Percentiles rank a stretch among this genome's conserved stretches.
phyloP scores from a whole-genome alignment of 208 protist species.

The Balamuthia mandrillaris region DNA sequence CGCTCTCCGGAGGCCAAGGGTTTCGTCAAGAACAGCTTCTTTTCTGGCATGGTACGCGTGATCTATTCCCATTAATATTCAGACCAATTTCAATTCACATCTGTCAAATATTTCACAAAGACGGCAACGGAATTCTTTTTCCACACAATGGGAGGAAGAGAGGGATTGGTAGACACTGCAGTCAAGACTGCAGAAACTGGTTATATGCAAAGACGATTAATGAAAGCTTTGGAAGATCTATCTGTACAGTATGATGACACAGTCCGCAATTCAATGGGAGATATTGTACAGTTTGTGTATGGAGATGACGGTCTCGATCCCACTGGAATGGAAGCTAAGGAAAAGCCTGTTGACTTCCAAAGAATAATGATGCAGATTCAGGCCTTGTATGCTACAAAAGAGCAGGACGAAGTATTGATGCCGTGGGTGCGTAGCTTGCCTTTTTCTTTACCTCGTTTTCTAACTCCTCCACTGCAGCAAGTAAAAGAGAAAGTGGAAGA shows the following conservation, averaged over 20 bases:
- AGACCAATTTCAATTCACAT: neutral
- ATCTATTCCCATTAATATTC: neutral
- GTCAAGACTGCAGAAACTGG: slow-evolving; percentile 99
- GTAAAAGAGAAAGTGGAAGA: neutral
- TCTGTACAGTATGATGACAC: slow-evolving; percentile 96
- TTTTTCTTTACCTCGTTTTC: neutral
- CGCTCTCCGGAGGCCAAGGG: slow-evolving; percentile 88
- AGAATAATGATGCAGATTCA: slow-evolving; percentile 5
- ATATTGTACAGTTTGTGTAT: slow-evolving; percentile 92
- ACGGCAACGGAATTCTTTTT: slow-evolving; percentile 99
- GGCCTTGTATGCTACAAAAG: neutral
- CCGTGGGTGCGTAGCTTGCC: neutral
- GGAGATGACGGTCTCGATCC: slow-evolving; percentile 99
- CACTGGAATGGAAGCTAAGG: slow-evolving; percentile 85
- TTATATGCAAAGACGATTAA: slow-evolving; percentile 99
- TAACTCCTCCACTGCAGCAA: slow-evolving; percentile 39
- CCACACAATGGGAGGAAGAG: slow-evolving; percentile 98
- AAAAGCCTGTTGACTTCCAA: slow-evolving; percentile 65
- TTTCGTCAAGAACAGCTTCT: slow-evolving; percentile 98
- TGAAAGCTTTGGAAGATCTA: slow-evolving; percentile 98
- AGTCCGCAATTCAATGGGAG: slow-evolving; percentile 87
- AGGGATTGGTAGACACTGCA: slow-evolving; percentile 97
- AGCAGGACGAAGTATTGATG: neutral
- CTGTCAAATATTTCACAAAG: slow-evolving; percentile 70
- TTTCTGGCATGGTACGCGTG: slow-evolving; percentile 74